Evolutionary conservation across 352 stramenopile species (phyloP).

Genomic region (Globisporangium iwayamae): DNA sequence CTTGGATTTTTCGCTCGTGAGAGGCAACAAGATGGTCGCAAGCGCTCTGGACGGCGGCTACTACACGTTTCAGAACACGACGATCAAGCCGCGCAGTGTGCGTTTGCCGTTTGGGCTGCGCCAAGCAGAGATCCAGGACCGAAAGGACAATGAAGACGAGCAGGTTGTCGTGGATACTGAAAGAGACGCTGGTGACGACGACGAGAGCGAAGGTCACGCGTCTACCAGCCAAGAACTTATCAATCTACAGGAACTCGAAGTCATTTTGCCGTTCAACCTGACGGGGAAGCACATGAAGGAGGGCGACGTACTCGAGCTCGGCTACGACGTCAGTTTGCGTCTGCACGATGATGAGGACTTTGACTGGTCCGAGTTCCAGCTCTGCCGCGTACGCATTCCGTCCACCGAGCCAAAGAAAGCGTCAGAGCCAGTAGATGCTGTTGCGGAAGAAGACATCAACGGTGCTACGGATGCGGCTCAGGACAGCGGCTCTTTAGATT

Average conservation of each 20-base stretch:
- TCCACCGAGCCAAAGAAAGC: slow-evolving; percentile 20
- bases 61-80: slow-evolving; percentile 65
- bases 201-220: not conserved
- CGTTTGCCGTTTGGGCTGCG: slow-evolving; percentile 65
- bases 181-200: not conserved
- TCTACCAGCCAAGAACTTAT: not conserved
- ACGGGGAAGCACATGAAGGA: slow-evolving; percentile 57
- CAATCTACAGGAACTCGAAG: slow-evolving; percentile 28
- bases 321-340: slow-evolving; percentile 41
- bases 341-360: slow-evolving; percentile 52
- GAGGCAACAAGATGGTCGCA: slow-evolving; percentile 38
- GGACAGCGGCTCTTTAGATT: not conserved
- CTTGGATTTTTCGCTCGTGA: slow-evolving; percentile 56
- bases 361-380: slow-evolving; percentile 47
- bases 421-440: not conserved
- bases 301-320: slow-evolving; percentile 52
- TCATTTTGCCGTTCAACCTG: slow-evolving; percentile 69
- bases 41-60: slow-evolving; percentile 31
- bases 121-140: slow-evolving; percentile 44
- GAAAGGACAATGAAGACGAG: slow-evolving; percentile 2
- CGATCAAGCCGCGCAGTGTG: slow-evolving; percentile 50
- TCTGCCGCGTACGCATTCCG: slow-evolving; percentile 46
- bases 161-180: not conserved
- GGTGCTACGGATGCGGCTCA: not conserved
- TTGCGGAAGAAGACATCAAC: not conserved